phyloP scores from a whole-genome alignment of 2,329 filamentous ascomycete species.

The Pyricularia grisea region DNA sequence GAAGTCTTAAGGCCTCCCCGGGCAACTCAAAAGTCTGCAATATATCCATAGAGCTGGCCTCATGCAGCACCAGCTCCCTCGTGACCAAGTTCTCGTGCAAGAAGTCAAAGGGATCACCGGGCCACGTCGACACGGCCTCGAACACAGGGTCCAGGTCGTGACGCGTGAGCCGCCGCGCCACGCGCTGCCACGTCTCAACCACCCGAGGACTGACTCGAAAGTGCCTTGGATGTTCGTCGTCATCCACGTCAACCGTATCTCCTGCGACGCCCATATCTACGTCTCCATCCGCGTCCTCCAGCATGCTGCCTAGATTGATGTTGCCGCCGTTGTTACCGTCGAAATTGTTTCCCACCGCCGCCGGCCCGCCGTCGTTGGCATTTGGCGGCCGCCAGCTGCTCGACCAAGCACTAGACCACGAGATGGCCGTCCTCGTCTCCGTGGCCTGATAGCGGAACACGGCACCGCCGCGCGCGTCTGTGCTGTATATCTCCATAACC shows the following conservation, averaged over 20 bases:
- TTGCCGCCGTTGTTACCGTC: not conserved
- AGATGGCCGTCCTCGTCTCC: constrained; percentile 6
- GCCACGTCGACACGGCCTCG: not conserved
- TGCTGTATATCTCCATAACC: constrained; percentile 18
- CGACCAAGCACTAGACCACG: constrained; percentile 12
- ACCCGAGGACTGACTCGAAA: not conserved
- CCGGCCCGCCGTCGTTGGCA: not conserved
- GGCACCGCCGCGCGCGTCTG: constrained; percentile 13
- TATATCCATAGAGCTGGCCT: constrained; percentile 2
- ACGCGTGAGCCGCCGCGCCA: constrained; percentile 2
- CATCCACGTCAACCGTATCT: not conserved
- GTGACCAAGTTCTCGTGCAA: constrained; percentile 4
- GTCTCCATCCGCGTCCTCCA: not conserved
- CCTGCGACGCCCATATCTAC: not conserved
- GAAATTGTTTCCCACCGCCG: not conserved
- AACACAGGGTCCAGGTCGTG: constrained; percentile 4
- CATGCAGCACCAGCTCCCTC: constrained; percentile 2
- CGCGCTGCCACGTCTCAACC: constrained; percentile 2
- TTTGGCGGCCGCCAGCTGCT: not conserved
- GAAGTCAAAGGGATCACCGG: not conserved
- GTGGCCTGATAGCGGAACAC: constrained; percentile 16
- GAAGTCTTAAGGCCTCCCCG: not conserved
- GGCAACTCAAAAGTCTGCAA: not conserved
- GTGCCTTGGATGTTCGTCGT: constrained; percentile 3
- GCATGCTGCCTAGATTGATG: not conserved